These are phyloP conservation scores for Trypanosoma melophagium DNA, from an alignment of 208 protist species.

Conservation along the genomic window DNA sequence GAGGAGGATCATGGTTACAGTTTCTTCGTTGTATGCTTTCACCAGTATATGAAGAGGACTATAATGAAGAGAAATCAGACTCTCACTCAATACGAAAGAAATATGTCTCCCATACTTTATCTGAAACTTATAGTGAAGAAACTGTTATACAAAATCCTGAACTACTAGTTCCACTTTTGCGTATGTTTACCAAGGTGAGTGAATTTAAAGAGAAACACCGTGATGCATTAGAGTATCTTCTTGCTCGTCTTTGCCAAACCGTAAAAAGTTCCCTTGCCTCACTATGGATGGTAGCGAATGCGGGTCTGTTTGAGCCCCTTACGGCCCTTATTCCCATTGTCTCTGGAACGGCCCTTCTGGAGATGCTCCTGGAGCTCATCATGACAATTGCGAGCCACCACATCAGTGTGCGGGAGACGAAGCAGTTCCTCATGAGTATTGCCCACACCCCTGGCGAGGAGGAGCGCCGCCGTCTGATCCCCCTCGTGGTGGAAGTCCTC, in stretches of 20 bases:
- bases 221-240: slow-evolving; percentile 26
- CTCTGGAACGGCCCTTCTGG: slow-evolving; percentile 28
- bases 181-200: slow-evolving; percentile 18
- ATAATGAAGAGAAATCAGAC: not conserved
- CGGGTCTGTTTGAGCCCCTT: slow-evolving; percentile 52
- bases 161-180: slow-evolving; percentile 41
- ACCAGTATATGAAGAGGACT: slow-evolving; percentile 37
- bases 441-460: slow-evolving; percentile 42
- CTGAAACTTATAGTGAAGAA: not conserved
- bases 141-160: slow-evolving; percentile 52
- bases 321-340: slow-evolving; percentile 47
- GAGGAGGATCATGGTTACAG: slow-evolving; percentile 22
- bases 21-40: slow-evolving; percentile 34
- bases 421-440: slow-evolving; percentile 66
- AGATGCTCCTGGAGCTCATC: slow-evolving; percentile 41
- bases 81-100: not conserved
- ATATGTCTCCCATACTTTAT: not conserved
- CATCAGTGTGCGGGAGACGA: slow-evolving; percentile 75
- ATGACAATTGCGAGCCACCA: slow-evolving; percentile 49
- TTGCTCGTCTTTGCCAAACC: slow-evolving; percentile 18
- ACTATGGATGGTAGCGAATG: slow-evolving; percentile 59
- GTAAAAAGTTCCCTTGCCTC: slow-evolving; percentile 28
- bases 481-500: slow-evolving; percentile 61
- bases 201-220: slow-evolving; percentile 29
- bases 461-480: slow-evolving; percentile 37